Conservation (phyloP, 176 grass and related monocot species). For the Aegilops umbellulata region DNA sequence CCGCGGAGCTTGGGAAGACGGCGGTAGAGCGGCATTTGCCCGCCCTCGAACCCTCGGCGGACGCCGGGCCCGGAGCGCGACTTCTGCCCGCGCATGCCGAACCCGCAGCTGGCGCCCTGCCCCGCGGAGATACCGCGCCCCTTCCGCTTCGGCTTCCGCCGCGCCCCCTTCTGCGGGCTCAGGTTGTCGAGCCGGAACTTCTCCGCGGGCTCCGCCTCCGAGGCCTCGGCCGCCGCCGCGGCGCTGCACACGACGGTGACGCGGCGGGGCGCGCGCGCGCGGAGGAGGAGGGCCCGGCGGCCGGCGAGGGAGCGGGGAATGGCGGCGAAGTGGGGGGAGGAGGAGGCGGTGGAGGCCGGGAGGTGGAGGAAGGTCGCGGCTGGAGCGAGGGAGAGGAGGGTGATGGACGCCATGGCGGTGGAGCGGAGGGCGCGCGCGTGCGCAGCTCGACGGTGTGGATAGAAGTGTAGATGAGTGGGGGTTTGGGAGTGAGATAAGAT, state of each 20-base stretch:
- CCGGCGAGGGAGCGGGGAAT: slow-evolving; percentile 5
- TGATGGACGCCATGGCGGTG: slow-evolving; percentile 55
- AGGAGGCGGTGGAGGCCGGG: slow-evolving; percentile 11
- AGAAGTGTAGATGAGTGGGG: slow-evolving; percentile 20
- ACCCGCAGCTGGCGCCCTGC: slow-evolving; percentile 93
- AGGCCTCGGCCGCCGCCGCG: slow-evolving; percentile 20
- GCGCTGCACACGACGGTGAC: slow-evolving; percentile 43
- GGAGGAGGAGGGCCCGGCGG: background rate
- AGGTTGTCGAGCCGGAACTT: slow-evolving; percentile 88
- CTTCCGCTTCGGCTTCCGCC: slow-evolving; percentile 66
- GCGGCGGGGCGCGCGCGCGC: slow-evolving; percentile 18
- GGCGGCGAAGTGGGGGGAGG: slow-evolving; percentile 24
- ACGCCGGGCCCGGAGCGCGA: slow-evolving; percentile 86
- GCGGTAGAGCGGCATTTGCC: slow-evolving; percentile 95
- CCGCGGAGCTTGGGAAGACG: slow-evolving; percentile 90
- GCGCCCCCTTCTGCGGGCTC: slow-evolving; percentile 72
- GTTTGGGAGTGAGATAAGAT: slow-evolving; percentile 17
- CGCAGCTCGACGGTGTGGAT: slow-evolving; percentile 31
- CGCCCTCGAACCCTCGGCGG: slow-evolving; percentile 90
- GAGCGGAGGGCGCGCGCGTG: background rate
- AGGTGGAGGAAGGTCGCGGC: slow-evolving; percentile 37
- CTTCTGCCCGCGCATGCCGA: slow-evolving; percentile 94
- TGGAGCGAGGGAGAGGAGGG: slow-evolving; percentile 40
- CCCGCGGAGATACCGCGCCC: slow-evolving; percentile 87
- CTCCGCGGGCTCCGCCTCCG: slow-evolving; percentile 14